These are phyloP conservation scores for Nemania bipapillata DNA, from an alignment of 2,329 filamentous ascomycete species.

Conservation along the genomic window DNA sequence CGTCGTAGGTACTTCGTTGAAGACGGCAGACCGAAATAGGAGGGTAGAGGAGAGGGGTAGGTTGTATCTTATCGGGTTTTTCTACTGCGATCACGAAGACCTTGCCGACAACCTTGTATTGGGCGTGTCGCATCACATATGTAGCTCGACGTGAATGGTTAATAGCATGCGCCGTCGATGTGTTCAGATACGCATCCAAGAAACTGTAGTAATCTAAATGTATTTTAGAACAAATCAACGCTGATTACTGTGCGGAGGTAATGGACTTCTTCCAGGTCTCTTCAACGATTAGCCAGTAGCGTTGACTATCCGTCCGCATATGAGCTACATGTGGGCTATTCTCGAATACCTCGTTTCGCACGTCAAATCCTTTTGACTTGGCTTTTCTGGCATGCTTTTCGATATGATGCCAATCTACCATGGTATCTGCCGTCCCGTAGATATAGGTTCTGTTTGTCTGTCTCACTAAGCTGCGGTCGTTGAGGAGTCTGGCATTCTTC, in stretches of 20 bases:
- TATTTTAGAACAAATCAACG: not conserved
- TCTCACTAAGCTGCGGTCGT: slow-evolving; percentile 50
- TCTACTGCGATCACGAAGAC: not conserved
- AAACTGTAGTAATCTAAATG: not conserved
- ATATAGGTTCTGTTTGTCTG: slow-evolving; percentile 63
- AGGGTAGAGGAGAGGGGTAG: slow-evolving; percentile 3
- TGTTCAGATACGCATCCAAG: no score
- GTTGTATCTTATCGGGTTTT: not conserved
- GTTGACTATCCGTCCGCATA: slow-evolving; percentile 56
- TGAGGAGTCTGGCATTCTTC: slow-evolving; percentile 54
- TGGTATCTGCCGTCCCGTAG: slow-evolving; percentile 61
- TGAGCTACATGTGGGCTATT: slow-evolving; percentile 64
- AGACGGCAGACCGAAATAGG: not conserved
- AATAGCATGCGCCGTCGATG: no score
- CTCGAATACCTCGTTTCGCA: slow-evolving; percentile 60
- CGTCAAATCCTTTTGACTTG: slow-evolving; percentile 53
- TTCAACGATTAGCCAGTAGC: slow-evolving; percentile 64
- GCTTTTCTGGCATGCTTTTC: slow-evolving; percentile 61
- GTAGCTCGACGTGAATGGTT: not conserved
- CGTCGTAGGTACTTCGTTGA: not conserved
- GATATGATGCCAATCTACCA: slow-evolving; percentile 61
- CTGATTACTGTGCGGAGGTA: slow-evolving; percentile 13
- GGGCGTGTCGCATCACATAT: not conserved
- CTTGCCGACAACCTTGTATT: not conserved
- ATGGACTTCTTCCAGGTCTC: slow-evolving; percentile 58